Conservation (phyloP, 2,329 filamentous ascomycete species). For the Neonectria magnoliae region DNA sequence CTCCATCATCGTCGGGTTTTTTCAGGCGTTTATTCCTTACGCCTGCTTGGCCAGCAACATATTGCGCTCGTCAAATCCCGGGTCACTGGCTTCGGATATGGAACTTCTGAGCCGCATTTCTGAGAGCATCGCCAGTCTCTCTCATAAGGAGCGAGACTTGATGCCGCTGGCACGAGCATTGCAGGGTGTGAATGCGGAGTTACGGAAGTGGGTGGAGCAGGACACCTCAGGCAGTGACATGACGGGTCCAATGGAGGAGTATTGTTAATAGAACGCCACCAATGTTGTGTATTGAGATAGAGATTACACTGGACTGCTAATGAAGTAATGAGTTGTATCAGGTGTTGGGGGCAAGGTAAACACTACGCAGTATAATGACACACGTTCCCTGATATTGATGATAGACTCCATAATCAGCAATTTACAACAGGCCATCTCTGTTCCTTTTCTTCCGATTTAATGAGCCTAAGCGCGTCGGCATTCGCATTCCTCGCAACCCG, state of each 20-base stretch:
- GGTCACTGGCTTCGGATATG: not conserved
- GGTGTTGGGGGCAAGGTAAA: no score
- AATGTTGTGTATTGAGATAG: not conserved
- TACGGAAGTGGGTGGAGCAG: conserved; percentile 4
- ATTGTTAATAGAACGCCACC: not conserved
- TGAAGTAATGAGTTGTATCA: not conserved
- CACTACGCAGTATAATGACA: no score
- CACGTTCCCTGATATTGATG: no score
- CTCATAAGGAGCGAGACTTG: conserved; percentile 4
- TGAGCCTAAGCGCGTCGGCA: no score
- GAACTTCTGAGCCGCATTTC: conserved; percentile 5
- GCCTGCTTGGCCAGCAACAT: conserved; percentile 14
- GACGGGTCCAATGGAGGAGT: not conserved
- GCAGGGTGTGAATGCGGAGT: not conserved
- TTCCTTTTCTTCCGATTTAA: no score
- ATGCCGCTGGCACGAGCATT: conserved; percentile 7
- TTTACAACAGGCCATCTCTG: no score
- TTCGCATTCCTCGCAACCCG: no score
- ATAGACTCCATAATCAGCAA: no score
- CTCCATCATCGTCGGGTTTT: conserved; percentile 14
- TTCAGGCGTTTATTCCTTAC: conserved; percentile 19
- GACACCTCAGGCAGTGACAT: not conserved
- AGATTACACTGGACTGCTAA: not conserved
- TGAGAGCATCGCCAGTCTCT: not conserved
- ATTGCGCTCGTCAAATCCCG: not conserved